Evolutionary conservation across 345 rosid genomes (phyloP).

Genomic region (Zanthoxylum bungeanum): DNA sequence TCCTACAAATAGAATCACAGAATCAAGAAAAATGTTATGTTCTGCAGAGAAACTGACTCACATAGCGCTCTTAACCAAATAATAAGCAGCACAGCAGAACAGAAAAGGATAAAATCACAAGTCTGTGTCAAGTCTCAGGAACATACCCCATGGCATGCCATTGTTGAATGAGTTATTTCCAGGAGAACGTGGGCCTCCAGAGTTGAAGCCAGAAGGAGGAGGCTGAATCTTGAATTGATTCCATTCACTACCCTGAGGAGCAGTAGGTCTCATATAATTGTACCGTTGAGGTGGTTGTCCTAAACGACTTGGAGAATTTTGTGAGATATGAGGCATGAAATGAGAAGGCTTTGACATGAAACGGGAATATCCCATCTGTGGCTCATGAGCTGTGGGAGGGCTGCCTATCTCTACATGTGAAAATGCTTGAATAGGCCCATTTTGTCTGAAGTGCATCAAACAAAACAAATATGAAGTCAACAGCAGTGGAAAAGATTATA

Average conservation of each 20-base stretch:
- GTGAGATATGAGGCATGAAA: conserved; percentile 50
- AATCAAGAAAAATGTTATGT: conserved; percentile 16
- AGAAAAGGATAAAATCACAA: not conserved
- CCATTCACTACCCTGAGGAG: conserved; percentile 61
- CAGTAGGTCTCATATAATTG: conserved; percentile 53
- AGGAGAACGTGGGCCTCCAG: conserved; percentile 75
- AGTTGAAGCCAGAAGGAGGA: conserved; percentile 55
- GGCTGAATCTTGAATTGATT: conserved; percentile 63
- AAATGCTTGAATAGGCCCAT: conserved; percentile 54
- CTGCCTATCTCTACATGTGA: conserved; percentile 65
- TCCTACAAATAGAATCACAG: conserved; percentile 46
- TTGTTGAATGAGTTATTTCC: conserved; percentile 67
- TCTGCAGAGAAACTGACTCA: conserved; percentile 1
- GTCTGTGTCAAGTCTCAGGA: conserved; percentile 22
- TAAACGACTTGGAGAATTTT: conserved; percentile 88
- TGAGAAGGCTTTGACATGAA: conserved; percentile 56
- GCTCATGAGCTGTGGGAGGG: conserved; percentile 63
- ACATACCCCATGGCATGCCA: conserved; percentile 85
- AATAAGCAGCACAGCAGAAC: not conserved
- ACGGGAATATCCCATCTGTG: conserved; percentile 55
- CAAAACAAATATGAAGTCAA: conserved; percentile 10
- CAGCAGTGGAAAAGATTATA: not conserved
- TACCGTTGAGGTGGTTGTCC: conserved; percentile 72
- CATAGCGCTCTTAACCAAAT: not conserved
- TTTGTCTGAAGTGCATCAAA: conserved; percentile 47